Base-by-base conservation (phyloP, 1,284 basidiomycete species). In the Ceraceosorus bombacis region DNA sequence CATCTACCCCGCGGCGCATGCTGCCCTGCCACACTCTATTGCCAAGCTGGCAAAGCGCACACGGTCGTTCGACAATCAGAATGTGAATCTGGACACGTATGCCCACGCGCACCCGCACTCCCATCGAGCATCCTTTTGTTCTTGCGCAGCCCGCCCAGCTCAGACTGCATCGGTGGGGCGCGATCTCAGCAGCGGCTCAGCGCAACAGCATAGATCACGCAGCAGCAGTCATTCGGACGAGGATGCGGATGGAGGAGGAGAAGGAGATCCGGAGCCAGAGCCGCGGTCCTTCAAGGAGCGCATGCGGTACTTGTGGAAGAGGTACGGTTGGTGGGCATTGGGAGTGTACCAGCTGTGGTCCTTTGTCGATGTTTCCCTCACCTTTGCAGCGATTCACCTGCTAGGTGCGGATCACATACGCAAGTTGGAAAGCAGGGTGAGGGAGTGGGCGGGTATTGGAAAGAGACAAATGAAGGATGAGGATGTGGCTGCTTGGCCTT, bases 331-430 rank as follows among this genome's bases (percentile, higher is more conserved):
- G 72, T 77, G 74, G 74, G 74, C 75, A 0, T 60, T 76, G 0
- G 74, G 64, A 38, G 66, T 77, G n/a, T 77, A 77, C 61, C 54
- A 72, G 5, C 56, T 65, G 17, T 61, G 69, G 10, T 67, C 65
- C 1, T 15, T 58, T 5, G 63, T 75, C 41, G 75, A 77, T 52
- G 62, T 70, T 17, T 64, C 66, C 38, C 81, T 94, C 67, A 85
- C 88, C 0, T 95, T 96, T 76, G 83, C 85, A 40, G 85, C 85
- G 53, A 86, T 98, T 74, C 89, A 93, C 73, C 80, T 91, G 53
- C 80, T 94, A 43, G 94, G 94, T 49, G 91, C 90, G 0, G 90
- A 96, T 59, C 86, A 90, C 67, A 91, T 97, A 61, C 84, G 86
- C 7, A 83, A 83, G 9, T 79, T 86, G 36, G 84, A 87, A 3